Evolutionary conservation across 83 land plant genomes (phyloP), one percentile per base, ranked within the genome.

Genomic region (Picea abies): DNA sequence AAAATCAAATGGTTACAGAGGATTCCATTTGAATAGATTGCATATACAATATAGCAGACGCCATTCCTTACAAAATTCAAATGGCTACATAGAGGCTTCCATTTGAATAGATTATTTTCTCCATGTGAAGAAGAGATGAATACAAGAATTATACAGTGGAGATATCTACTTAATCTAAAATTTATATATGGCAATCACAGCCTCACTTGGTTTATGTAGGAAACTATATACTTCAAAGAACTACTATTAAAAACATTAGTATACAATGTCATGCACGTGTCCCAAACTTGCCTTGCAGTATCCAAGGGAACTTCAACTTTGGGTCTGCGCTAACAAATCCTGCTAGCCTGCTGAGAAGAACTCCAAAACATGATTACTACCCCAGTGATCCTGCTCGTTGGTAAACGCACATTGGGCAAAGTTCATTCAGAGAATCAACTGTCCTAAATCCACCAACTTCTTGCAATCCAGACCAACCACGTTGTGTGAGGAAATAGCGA

Each of bases 401-500:
- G 60, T 84, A 84, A 52, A 82, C 85, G 56, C 63, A 39, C 84
- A 81, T 68, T 47, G 71, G 76, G 16, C 35, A 44, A 41, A 84
- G 84, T 1, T 84, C 85, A 12, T 64, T 72, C 16, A 84, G 41
- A 26, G 77, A 82, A 49, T 84, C 85, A 58, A 84, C 61, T 26
- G 84, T 85, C 47, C 66, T 60, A 69, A 67, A 82, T 47, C 76
- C 76, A 56, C 63, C 78, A 52, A 84, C 85, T 69, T 84, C 84
- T 32, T 77, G 72, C 26, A 84, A 72, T 49, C 76, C 85, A 41
- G 52, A 66, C 85, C 85, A 84, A 16, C 85, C 85, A 17, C 84
- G 85, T 56, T 85, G 72, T 25, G 85, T 20, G 25, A 84, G 76
- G 64, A 84, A 82, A 67, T 68, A 37, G 16, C 76, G 60, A 62